Conservation (phyloP, 176 grass and related monocot genomes). For the Panicum miliaceum region DNA sequence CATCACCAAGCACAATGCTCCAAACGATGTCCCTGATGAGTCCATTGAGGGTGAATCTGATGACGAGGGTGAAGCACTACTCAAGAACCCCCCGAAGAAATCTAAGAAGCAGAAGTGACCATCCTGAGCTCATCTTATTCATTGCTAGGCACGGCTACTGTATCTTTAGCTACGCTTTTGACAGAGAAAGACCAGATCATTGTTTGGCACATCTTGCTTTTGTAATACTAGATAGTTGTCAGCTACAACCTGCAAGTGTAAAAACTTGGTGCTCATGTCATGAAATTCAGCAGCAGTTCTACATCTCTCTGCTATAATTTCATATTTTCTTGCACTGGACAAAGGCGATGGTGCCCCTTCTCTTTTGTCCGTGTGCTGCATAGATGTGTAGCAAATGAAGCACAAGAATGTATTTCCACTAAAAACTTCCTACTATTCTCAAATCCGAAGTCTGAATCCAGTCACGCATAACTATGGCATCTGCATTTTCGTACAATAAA, state of each 20-base stretch:
- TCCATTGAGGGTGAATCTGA: slow-evolving; percentile 54
- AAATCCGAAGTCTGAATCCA: neutral
- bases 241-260: neutral
- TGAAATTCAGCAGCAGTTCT: neutral
- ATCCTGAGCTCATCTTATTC: neutral
- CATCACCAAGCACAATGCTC: slow-evolving; percentile 75
- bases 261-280: neutral
- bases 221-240: neutral
- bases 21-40: slow-evolving; percentile 82
- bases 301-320: neutral
- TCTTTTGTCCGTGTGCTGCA: neutral
- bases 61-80: slow-evolving; percentile 36
- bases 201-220: neutral
- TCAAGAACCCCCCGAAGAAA: slow-evolving; percentile 76
- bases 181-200: neutral
- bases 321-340: neutral
- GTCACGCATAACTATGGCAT: neutral
- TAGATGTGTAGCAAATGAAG: neutral
- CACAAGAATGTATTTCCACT: neutral
- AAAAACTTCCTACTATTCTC: neutral
- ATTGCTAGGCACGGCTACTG: neutral
- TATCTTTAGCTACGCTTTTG: neutral
- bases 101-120: slow-evolving; percentile 69
- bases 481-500: no score
- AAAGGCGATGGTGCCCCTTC: neutral